Percentiles rank a stretch among this genome's conserved stretches.
Evolutionary conservation across 257 asterid species (phyloP).

Genomic region (Craterostigma plantagineum): DNA sequence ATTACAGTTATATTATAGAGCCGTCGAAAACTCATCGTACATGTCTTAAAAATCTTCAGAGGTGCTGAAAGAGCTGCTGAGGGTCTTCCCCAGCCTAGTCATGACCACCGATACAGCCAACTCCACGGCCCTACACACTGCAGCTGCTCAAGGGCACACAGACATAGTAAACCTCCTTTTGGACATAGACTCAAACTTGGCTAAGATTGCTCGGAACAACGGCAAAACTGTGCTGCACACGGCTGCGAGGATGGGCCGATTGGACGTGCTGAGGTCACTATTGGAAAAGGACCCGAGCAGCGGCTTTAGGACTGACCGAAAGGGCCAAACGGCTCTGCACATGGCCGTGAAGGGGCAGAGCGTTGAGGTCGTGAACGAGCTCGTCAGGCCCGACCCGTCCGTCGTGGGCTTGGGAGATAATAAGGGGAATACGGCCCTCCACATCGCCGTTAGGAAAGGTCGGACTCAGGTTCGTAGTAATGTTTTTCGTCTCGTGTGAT

Average conservation of each 20-base stretch:
- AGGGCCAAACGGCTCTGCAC: slow-evolving; percentile 89
- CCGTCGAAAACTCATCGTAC: no score
- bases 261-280: slow-evolving; percentile 76
- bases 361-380: slow-evolving; percentile 59
- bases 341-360: slow-evolving; percentile 95
- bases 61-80: slow-evolving; percentile 56
- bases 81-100: slow-evolving; percentile 53
- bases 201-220: slow-evolving; percentile 81
- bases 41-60: slow-evolving; percentile 28
- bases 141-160: slow-evolving; percentile 82
- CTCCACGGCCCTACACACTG: slow-evolving; percentile 88
- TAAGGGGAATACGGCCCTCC: slow-evolving; percentile 81
- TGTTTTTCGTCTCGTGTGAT: no score
- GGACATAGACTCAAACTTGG: slow-evolving; percentile 57
- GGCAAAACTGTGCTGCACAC: slow-evolving; percentile 95
- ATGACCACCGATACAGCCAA: slow-evolving; percentile 80
- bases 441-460: slow-evolving; percentile 73
- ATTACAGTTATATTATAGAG: no score
- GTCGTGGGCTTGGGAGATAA: slow-evolving; percentile 58
- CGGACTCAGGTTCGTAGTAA: slow-evolving; percentile 37
- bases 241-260: slow-evolving; percentile 89
- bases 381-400: slow-evolving; percentile 64
- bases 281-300: slow-evolving; percentile 46
- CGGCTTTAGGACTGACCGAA: slow-evolving; percentile 66
- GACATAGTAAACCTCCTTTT: slow-evolving; percentile 65